A percentile compares a stretch with the other conserved stretches of the same genome.
Conservation (phyloP, 345 rosid genomes). For the Excoecaria agallocha region DNA sequence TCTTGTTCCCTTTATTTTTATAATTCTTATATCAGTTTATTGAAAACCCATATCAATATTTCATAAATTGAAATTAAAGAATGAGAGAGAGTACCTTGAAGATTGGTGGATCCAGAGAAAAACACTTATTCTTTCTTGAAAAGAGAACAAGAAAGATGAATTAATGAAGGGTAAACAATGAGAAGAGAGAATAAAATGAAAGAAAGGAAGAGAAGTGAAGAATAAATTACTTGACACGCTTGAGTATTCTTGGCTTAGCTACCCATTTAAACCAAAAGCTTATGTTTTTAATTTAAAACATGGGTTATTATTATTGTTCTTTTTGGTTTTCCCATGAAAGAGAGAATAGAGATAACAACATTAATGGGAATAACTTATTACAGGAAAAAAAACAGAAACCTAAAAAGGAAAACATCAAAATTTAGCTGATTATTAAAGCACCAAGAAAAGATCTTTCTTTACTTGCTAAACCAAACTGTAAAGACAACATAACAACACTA, state of each 20-base stretch:
- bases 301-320: too few relatives aligned
- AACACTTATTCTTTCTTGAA: constrained; percentile 4
- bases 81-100: constrained; percentile 10
- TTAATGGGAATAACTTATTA: too few relatives aligned
- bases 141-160: background rate
- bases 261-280: too few relatives aligned
- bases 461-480: constrained; percentile 46
- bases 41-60: background rate
- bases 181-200: background rate
- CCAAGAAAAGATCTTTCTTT: constrained; percentile 46
- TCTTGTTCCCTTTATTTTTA: too few relatives aligned
- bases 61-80: background rate
- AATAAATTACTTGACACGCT: constrained; percentile 27
- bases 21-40: too few relatives aligned
- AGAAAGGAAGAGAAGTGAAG: constrained; percentile 25
- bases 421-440: too few relatives aligned
- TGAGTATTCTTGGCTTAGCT: background rate
- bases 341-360: too few relatives aligned
- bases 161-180: background rate
- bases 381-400: too few relatives aligned
- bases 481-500: constrained; percentile 35
- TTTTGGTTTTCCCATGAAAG: too few relatives aligned
- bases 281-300: too few relatives aligned
- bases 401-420: too few relatives aligned
- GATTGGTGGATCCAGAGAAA: constrained; percentile 5